phyloP scores from a whole-genome alignment of 2,329 filamentous ascomycete species.

The Microcera coccophila region DNA sequence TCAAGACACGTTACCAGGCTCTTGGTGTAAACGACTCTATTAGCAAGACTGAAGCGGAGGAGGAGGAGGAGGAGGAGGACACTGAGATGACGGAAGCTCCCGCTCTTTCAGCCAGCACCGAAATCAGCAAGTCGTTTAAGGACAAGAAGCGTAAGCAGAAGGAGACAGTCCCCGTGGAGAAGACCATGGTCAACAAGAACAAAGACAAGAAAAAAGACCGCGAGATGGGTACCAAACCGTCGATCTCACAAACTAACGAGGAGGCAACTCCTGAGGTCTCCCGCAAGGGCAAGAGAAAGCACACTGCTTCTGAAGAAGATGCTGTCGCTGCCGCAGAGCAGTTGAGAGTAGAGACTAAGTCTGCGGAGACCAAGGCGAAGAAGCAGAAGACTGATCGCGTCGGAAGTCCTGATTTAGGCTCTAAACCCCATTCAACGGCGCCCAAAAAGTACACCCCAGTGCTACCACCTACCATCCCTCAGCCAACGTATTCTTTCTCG shows the following conservation, averaged over 20 bases:
- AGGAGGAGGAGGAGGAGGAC: constrained; percentile 42
- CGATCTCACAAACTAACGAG: constrained; percentile 9
- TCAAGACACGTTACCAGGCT: constrained; percentile 65
- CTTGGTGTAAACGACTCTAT: constrained; percentile 49
- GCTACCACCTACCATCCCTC: constrained; percentile 30
- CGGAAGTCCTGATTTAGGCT: constrained; percentile 35
- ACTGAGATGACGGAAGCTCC: constrained; percentile 43
- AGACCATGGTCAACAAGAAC: constrained; percentile 19
- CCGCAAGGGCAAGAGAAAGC: constrained; percentile 38
- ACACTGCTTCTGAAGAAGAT: constrained; percentile 36
- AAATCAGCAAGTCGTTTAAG: constrained; percentile 28
- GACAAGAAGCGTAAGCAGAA: constrained; percentile 31
- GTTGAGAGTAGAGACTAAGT: constrained; percentile 31
- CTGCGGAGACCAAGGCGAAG: constrained; percentile 40
- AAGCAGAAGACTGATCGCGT: constrained; percentile 35
- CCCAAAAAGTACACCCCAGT: constrained; percentile 34
- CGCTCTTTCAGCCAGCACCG: constrained; percentile 18
- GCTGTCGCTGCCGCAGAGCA: constrained; percentile 34
- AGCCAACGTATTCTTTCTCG: constrained; percentile 15
- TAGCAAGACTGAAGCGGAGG: constrained; percentile 40
- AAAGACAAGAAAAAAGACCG: constrained; percentile 31
- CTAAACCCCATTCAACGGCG: constrained; percentile 23
- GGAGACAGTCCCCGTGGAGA: constrained; percentile 12
- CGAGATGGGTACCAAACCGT: too few relatives aligned
- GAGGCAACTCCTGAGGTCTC: constrained; percentile 21